A percentile compares a stretch with the other conserved stretches of the same genome.
phyloP scores from a whole-genome alignment of 495 filamentous ascomycete species.

The Penicillium cosmopolitanum region DNA sequence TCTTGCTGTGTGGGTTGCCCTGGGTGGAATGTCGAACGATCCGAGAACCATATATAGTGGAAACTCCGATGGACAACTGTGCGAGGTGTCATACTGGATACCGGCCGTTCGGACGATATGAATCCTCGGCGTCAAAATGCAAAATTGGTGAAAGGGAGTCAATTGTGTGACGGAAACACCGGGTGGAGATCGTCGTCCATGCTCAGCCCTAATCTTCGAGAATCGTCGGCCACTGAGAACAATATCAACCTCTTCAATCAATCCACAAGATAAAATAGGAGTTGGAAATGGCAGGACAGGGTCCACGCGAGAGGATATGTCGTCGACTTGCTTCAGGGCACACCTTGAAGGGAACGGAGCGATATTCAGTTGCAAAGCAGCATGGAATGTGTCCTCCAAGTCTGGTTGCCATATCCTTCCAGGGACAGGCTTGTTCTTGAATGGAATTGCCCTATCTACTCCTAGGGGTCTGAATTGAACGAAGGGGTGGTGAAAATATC shows the following conservation, averaged over 20 bases:
- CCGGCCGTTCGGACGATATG: neutral
- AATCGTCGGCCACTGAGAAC: neutral
- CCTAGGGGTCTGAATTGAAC: constrained; percentile 8
- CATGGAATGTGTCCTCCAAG: constrained; percentile 22
- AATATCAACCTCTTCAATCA: constrained; percentile 2
- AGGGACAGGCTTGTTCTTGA: constrained; percentile 18
- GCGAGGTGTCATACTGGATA: neutral
- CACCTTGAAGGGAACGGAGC: neutral
- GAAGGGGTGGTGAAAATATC: constrained; percentile 27
- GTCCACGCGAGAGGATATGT: neutral
- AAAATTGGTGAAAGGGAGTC: neutral
- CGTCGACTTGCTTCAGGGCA: neutral
- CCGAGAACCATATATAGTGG: constrained; percentile 5
- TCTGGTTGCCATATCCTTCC: constrained; percentile 1
- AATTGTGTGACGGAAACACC: neutral
- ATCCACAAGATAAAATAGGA: neutral
- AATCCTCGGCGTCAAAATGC: neutral
- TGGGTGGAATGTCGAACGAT: constrained; percentile 14
- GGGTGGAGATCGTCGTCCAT: neutral
- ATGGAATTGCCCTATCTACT: constrained; percentile 15
- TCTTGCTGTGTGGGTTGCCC: constrained; percentile 16
- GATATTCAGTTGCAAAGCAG: constrained; percentile 16
- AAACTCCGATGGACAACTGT: neutral
- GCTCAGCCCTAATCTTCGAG: neutral
- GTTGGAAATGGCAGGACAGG: neutral